phyloP scores from a whole-genome alignment of 306 rosid genomes.

The Vigna angularis region DNA sequence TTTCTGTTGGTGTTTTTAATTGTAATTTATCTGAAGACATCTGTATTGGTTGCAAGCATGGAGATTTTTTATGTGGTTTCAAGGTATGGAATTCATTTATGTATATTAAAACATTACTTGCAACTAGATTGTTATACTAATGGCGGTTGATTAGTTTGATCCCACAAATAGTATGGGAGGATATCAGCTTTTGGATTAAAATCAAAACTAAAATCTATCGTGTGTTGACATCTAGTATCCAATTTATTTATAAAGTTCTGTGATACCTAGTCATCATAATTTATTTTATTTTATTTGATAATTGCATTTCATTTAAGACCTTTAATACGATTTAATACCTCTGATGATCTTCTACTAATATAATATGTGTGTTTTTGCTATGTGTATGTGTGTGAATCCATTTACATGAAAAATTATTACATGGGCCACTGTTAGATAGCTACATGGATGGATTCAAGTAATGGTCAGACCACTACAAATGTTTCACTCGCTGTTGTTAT shows the following conservation, averaged over 20 bases:
- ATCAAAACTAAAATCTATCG: conserved; percentile 11
- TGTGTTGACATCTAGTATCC: conserved; percentile 17
- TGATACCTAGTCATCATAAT: not conserved
- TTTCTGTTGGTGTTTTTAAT: conserved; percentile 25
- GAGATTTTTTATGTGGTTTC: not conserved
- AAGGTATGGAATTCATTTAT: not conserved
- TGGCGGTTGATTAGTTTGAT: conserved; percentile 25
- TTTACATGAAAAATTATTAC: conserved; percentile 6
- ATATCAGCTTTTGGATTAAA: conserved; percentile 13
- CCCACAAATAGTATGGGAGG: not conserved
- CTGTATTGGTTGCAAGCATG: conserved; percentile 20
- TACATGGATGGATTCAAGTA: conserved; percentile 11
- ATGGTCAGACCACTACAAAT: conserved; percentile 13
- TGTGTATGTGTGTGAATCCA: conserved; percentile 1
- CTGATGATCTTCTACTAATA: conserved; percentile 23
- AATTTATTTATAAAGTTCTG: not conserved
- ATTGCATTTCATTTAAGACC: not conserved
- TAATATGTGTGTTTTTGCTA: not conserved
- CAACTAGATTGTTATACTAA: conserved; percentile 26
- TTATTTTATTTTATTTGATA: not conserved
- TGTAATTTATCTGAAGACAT: conserved; percentile 29
- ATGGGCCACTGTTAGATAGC: not conserved
- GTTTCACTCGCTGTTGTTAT: conserved; percentile 26
- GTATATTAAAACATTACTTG: conserved; percentile 4
- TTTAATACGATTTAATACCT: conserved; percentile 23